Evolutionary conservation across 352 stramenopile species (phyloP).

Genomic region (Thalassiosira livingstoniorum): DNA sequence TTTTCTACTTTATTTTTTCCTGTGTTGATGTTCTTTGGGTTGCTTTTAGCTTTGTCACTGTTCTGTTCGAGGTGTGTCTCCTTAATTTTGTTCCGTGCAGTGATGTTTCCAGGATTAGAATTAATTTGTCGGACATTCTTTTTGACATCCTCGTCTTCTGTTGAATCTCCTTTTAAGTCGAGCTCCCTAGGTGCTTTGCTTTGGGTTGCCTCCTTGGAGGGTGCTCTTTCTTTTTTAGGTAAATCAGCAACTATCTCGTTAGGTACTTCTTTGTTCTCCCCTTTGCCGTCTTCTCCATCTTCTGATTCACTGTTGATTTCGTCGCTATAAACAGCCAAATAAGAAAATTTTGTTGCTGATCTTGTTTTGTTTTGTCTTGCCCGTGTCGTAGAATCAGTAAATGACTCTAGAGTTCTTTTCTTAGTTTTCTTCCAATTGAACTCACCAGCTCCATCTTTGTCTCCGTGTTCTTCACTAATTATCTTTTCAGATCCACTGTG

Average conservation of each 20-base stretch:
- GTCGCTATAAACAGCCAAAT: neutral
- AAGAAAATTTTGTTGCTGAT: neutral
- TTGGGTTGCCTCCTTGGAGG: neutral
- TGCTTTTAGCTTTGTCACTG: neutral
- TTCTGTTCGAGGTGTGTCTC: conserved; percentile 13
- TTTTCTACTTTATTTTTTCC: neutral
- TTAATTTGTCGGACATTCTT: neutral
- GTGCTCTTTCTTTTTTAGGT: neutral
- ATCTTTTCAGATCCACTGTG: no score
- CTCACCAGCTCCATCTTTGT: neutral
- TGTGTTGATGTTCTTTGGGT: neutral
- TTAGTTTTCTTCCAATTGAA: neutral
- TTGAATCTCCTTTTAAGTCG: no score
- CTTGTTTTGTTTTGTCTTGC: neutral
- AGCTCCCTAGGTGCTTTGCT: no score
- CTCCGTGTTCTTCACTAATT: neutral
- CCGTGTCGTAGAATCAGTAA: neutral
- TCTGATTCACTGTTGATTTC: neutral
- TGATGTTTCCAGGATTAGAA: neutral
- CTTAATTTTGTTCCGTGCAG: neutral
- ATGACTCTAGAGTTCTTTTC: neutral
- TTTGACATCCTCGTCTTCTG: neutral
- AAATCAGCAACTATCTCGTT: neutral
- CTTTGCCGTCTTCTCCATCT: neutral
- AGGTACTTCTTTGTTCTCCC: neutral